These are phyloP conservation scores for Saccharomyces kudriavzevii DNA, from an alignment of 805 yeast species.

Conservation along the genomic window DNA sequence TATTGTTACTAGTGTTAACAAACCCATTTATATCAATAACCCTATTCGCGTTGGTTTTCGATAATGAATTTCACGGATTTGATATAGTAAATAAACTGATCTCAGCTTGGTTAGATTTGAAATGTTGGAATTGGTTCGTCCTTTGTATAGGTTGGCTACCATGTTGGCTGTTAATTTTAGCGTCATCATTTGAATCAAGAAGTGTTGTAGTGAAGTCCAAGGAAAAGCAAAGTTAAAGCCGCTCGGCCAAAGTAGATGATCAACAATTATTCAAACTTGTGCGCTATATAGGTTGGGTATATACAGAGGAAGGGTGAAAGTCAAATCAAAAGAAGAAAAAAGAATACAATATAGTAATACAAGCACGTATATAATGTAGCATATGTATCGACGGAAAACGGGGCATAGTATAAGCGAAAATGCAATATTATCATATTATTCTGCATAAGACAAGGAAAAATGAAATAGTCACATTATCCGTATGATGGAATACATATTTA, in stretches of 20 bases:
- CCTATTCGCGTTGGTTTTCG: constrained; percentile 27
- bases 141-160: constrained; percentile 75
- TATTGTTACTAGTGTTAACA: constrained; percentile 34
- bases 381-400: not conserved
- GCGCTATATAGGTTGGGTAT: not conserved
- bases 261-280: not conserved
- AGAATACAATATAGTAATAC: not conserved
- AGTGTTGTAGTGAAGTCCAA: not conserved
- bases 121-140: constrained; percentile 82
- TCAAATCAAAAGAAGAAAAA: not conserved
- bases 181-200: constrained; percentile 15
- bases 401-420: not conserved
- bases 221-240: not conserved
- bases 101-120: constrained; percentile 57
- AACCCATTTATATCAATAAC: constrained; percentile 44
- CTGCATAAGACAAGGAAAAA: not conserved
- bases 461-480: not conserved
- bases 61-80: constrained; percentile 31
- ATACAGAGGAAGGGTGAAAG: not conserved
- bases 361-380: not conserved
- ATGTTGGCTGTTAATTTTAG: constrained; percentile 49
- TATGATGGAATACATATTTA: not conserved
- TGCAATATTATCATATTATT: not conserved
- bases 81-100: constrained; percentile 44
- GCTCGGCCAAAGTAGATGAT: not conserved